Base-by-base conservation (phyloP, 495 filamentous ascomycete species). In the Penicillium tannophilum region DNA sequence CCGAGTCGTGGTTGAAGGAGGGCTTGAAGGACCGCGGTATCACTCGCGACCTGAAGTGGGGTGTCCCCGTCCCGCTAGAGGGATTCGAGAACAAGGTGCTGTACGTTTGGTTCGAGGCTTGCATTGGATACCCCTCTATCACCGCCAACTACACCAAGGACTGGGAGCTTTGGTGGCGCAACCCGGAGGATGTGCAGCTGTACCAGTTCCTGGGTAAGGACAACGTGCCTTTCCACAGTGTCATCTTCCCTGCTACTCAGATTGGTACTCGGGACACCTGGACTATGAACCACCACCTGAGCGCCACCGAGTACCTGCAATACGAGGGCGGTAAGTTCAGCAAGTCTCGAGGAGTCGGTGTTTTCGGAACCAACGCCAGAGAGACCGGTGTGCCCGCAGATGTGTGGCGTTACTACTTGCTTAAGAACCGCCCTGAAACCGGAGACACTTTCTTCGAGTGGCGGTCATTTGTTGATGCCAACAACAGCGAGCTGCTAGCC, bases 201-300 rank as follows among this genome's bases (percentile, higher is more conserved):
- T 97, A 94, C 72, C 94, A 98, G 72, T 98, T 98, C 82, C 88
- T 98, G 85, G 93, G 93, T 72, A 98, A 98, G 75, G 93, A 98
- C 77, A 98, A 98, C 61, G 91, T 96, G 11, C 89, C 90, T 23
- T 97, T 93, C 77, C 92, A 95, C 73, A 86, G 84, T 39, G 89
- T 98, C 65, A 92, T 97, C 67, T 98, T 95, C 77, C 94, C 94
- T 6, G 91, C 83, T 36, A 89, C 84, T 35, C 89, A 97, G 69
- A 78, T 98, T 19, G 94, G 93, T 45, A 92, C 93, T 1, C 74
- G 81, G 43, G 86, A 95, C 59, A 84, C 85, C 52, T 98, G 94
- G 94, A 98, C 93, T 39, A 91, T 87, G 84, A 81, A 97, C 50
- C 88, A 94, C 72, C 89, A 91, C 61, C 76, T 98, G 35, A 92